These are phyloP conservation scores for Phaeosphaeriaceae sp. DNA, from an alignment of 2,329 filamentous ascomycete genomes.

Conservation along the genomic window DNA sequence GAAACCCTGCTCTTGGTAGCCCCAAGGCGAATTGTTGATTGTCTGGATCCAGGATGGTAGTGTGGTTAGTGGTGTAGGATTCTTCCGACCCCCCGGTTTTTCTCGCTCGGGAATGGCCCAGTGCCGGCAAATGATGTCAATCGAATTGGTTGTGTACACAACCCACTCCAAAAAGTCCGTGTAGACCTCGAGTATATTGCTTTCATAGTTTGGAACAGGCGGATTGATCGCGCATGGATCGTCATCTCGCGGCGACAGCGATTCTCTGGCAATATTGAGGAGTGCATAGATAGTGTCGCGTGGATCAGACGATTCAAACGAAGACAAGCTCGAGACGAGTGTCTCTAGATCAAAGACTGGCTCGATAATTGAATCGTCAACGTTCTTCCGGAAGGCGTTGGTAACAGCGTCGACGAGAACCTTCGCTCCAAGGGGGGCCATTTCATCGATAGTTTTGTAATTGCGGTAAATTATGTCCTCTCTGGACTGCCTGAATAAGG, in stretches of 20 bases:
- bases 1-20: background rate
- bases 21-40: background rate
- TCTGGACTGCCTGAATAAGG: too few relatives aligned
- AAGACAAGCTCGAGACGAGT: constrained; percentile 20
- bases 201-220: constrained; percentile 12
- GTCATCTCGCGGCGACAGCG: too few relatives aligned
- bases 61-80: background rate
- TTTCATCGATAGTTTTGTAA: background rate
- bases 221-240: background rate
- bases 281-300: constrained; percentile 31
- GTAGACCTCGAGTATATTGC: constrained; percentile 16
- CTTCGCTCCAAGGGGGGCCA: constrained; percentile 13
- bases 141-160: constrained; percentile 1
- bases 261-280: constrained; percentile 18
- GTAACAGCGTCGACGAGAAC: constrained; percentile 18
- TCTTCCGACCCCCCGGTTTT: background rate
- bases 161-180: constrained; percentile 14
- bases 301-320: constrained; percentile 30
- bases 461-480: too few relatives aligned
- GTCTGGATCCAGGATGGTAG: constrained; percentile 16
- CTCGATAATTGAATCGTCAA: background rate
- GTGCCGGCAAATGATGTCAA: constrained; percentile 19
- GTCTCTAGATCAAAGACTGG: constrained; percentile 19
- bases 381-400: constrained; percentile 19
- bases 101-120: constrained; percentile 10